Conservation (phyloP, 352 stramenopile species). For the Plasmopara viticola region DNA sequence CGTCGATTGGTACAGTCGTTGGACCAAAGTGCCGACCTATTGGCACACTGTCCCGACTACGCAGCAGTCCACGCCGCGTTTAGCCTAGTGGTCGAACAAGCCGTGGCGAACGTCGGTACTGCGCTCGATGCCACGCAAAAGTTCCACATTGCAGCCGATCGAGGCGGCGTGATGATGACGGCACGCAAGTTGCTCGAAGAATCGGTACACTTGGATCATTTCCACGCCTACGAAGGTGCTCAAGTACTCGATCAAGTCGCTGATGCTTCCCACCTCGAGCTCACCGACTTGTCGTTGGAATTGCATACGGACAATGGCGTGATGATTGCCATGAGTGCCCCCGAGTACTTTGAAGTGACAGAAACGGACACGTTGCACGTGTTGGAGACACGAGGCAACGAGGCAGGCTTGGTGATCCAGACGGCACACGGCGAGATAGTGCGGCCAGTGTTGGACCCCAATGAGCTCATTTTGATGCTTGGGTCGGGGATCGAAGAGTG, state of each 20-base stretch:
- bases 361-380: slow-evolving; percentile 32
- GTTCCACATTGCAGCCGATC: slow-evolving; percentile 38
- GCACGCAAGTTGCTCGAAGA: slow-evolving; percentile 54
- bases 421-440: slow-evolving; percentile 45
- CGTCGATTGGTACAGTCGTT: slow-evolving; percentile 28
- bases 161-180: slow-evolving; percentile 32
- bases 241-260: slow-evolving; percentile 4
- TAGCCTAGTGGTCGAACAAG: slow-evolving; percentile 46
- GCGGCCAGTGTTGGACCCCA: slow-evolving; percentile 46
- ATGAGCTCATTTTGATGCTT: slow-evolving; percentile 80
- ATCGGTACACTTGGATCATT: slow-evolving; percentile 74
- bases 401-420: slow-evolving; percentile 65
- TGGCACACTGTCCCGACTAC: slow-evolving; percentile 51
- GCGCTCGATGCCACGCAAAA: slow-evolving; percentile 51
- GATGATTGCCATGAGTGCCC: slow-evolving; percentile 67
- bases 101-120: slow-evolving; percentile 45
- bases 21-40: slow-evolving; percentile 29
- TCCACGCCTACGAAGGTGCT: slow-evolving; percentile 62
- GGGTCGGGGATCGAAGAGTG: slow-evolving; percentile 67
- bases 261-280: slow-evolving; percentile 14
- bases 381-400: slow-evolving; percentile 43
- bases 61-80: slow-evolving; percentile 47
- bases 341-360: slow-evolving; percentile 60
- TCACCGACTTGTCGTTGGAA: slow-evolving; percentile 50
- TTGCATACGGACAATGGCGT: slow-evolving; percentile 75